Conservation (phyloP, 257 asterid genomes). For the Solanum okadae region DNA sequence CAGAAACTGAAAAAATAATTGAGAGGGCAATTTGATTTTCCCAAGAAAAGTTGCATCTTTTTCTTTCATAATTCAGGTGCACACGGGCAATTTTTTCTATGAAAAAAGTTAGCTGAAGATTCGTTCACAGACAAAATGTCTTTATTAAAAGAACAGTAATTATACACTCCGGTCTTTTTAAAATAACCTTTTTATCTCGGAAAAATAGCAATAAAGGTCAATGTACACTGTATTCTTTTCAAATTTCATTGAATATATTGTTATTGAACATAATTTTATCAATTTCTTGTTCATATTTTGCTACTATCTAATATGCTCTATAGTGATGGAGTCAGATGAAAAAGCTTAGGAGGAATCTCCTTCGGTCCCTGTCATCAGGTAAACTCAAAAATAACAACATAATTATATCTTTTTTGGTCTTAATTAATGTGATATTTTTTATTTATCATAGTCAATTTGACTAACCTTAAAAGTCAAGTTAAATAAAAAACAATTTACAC, state of each 20-base stretch:
- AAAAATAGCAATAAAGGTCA: no score
- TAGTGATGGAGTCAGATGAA: background rate
- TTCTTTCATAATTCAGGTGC: background rate
- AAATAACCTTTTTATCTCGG: no score
- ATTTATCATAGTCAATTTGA: no score
- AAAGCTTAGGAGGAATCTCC: background rate
- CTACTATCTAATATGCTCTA: background rate
- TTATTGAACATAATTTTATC: background rate
- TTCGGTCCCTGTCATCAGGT: background rate
- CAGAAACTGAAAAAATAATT: background rate
- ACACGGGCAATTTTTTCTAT: background rate
- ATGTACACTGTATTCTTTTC: no score
- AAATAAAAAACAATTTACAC: no score
- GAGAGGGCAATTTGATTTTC: background rate
- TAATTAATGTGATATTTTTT: no score
- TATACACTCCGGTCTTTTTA: background rate
- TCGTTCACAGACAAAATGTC: background rate
- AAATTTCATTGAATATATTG: no score
- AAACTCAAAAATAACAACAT: background rate
- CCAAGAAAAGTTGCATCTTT: background rate
- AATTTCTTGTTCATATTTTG: background rate
- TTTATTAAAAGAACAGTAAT: background rate
- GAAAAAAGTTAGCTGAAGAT: background rate
- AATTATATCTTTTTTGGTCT: no score
- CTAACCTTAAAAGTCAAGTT: background rate